These are phyloP conservation scores for Talaromyces atroroseus DNA, from an alignment of 2,329 filamentous ascomycete species.

Conservation along the genomic window DNA sequence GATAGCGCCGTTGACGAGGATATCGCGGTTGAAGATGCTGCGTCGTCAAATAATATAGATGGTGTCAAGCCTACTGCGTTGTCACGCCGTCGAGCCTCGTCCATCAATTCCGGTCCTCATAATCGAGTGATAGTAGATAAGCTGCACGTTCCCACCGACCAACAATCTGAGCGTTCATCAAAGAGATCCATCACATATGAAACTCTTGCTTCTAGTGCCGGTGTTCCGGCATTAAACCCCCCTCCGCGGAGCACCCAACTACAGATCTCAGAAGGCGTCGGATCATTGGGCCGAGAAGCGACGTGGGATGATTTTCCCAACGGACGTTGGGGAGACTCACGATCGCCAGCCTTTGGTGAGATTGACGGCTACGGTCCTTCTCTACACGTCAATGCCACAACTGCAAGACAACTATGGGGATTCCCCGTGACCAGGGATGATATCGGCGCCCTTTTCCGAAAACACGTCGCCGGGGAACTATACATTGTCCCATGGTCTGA, in stretches of 20 bases:
- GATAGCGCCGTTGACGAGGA: conserved; percentile 42
- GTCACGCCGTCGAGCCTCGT: conserved; percentile 60
- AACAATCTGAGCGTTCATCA: conserved; percentile 28
- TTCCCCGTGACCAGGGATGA: conserved; percentile 64
- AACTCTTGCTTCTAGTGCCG: conserved; percentile 69
- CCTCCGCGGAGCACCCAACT: conserved; percentile 79
- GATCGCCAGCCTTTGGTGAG: conserved; percentile 89
- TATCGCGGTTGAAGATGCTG: conserved; percentile 37
- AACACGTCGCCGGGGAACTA: conserved; percentile 73
- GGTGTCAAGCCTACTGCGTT: conserved; percentile 27
- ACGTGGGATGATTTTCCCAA: conserved; percentile 99
- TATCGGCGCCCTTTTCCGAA: conserved; percentile 73
- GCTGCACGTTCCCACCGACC: conserved; percentile 26
- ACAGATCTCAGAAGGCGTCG: conserved; percentile 90
- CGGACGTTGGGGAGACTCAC: conserved; percentile 87
- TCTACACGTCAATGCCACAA: conserved; percentile 79
- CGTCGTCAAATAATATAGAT: conserved; percentile 21
- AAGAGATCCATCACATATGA: conserved; percentile 48
- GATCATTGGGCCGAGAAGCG: conserved; percentile 81
- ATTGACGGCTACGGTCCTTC: conserved; percentile 98
- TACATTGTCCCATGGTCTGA: conserved; percentile 89
- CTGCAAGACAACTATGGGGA: conserved; percentile 82
- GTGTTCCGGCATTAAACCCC: conserved; percentile 59
- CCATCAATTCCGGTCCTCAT: conserved; percentile 75
- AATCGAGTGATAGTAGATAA: conserved; percentile 80